phyloP scores from a whole-genome alignment of 2,329 filamentous ascomycete species.

The Fusarium duplospermum region DNA sequence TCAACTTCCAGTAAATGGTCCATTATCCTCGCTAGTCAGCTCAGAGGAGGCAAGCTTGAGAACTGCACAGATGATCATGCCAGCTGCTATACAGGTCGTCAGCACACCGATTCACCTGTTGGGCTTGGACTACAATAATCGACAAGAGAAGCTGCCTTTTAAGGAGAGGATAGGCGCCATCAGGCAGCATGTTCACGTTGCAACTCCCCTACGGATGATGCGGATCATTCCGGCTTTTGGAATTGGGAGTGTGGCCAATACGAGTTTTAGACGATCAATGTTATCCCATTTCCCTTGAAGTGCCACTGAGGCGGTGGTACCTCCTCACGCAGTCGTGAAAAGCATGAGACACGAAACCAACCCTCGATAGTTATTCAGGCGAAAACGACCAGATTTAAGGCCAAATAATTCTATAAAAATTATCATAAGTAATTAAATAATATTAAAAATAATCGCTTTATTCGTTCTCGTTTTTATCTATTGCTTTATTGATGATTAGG shows the following conservation, averaged over 20 bases:
- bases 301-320: neutral
- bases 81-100: constrained; percentile 7
- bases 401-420: too few relatives aligned
- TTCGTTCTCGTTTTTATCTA: too few relatives aligned
- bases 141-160: constrained; percentile 7
- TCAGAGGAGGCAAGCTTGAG: neutral
- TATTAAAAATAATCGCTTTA: too few relatives aligned
- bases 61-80: neutral
- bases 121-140: constrained; percentile 19
- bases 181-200: constrained; percentile 9
- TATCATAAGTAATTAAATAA: too few relatives aligned
- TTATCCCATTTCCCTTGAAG: neutral
- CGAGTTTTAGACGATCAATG: constrained; percentile 14
- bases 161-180: constrained; percentile 9
- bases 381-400: too few relatives aligned
- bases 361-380: too few relatives aligned
- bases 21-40: neutral
- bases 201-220: constrained; percentile 23
- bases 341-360: too few relatives aligned
- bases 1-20: neutral
- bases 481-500: too few relatives aligned
- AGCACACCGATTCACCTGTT: constrained; percentile 22
- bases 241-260: constrained; percentile 22
- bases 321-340: neutral
- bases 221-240: constrained; percentile 21